These are phyloP conservation scores for Aaosphaeria pasadenensis DNA, from an alignment of 2,329 filamentous ascomycete genomes.

Conservation along the genomic window DNA sequence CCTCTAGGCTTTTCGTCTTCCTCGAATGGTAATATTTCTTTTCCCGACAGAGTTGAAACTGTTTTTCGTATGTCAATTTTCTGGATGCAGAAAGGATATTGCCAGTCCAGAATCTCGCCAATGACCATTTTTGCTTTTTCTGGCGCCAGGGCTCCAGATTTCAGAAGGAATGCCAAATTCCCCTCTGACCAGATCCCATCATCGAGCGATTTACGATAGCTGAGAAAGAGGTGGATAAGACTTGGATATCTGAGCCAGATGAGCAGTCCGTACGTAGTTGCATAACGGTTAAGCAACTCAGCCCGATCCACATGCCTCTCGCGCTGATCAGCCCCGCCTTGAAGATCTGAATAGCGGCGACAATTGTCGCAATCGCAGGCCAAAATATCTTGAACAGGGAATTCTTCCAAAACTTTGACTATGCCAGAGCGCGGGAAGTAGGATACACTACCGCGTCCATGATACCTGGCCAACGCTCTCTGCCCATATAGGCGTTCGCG, in stretches of 20 bases:
- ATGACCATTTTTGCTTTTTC: background rate
- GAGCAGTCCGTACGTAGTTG: constrained; percentile 1
- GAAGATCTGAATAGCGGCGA: background rate
- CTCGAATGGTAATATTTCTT: background rate
- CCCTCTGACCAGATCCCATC: background rate
- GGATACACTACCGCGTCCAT: background rate
- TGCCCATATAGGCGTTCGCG: background rate
- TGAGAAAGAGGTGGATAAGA: background rate
- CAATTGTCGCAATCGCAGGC: background rate
- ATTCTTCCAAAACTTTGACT: background rate
- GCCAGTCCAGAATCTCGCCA: background rate
- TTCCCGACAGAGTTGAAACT: background rate
- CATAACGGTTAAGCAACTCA: constrained; percentile 1
- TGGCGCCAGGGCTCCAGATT: background rate
- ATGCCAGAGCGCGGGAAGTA: background rate
- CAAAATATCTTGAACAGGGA: background rate
- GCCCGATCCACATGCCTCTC: background rate
- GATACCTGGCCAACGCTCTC: background rate
- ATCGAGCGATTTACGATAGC: background rate
- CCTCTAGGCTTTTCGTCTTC: background rate
- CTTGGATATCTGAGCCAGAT: background rate
- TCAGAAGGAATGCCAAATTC: background rate
- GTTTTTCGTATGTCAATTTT: background rate
- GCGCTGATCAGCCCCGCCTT: background rate
- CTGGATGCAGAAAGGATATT: background rate